phyloP scores from a whole-genome alignment of 371 early-diverging fungal species.

The Mucor irregularis region DNA sequence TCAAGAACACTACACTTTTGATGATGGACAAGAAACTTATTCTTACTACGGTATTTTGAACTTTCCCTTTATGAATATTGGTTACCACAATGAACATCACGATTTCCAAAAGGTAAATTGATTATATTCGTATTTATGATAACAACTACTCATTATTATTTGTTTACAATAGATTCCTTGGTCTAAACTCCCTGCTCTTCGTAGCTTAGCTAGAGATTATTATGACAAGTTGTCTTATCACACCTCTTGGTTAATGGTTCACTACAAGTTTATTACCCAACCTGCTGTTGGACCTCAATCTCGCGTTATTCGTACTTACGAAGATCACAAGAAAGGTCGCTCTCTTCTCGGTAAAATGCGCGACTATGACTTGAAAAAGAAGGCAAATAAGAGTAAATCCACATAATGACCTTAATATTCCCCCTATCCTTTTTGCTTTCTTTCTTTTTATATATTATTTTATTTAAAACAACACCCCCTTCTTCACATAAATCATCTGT shows the following conservation, averaged over 20 bases:
- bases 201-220: constrained; percentile 84
- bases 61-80: constrained; percentile 81
- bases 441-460: neutral
- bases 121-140: too few relatives aligned
- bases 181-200: constrained; percentile 84
- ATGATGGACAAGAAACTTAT: constrained; percentile 95
- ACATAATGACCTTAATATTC: neutral
- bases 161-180: constrained; percentile 82
- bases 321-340: constrained; percentile 71
- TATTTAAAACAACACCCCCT: neutral
- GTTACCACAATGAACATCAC: constrained; percentile 98
- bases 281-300: constrained; percentile 63
- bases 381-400: neutral
- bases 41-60: constrained; percentile 96
- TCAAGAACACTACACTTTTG: constrained; percentile 97
- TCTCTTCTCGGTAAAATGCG: constrained; percentile 44
- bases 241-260: constrained; percentile 88
- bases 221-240: constrained; percentile 86
- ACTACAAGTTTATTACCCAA: constrained; percentile 76
- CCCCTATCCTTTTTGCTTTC: neutral
- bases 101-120: constrained; percentile 85
- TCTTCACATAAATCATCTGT: too few relatives aligned
- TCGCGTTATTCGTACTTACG: constrained; percentile 73
- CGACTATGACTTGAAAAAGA: constrained; percentile 13
- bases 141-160: too few relatives aligned